Conservation (phyloP, 768 basidiomycete species). For the Favolaschia claudopus region DNA sequence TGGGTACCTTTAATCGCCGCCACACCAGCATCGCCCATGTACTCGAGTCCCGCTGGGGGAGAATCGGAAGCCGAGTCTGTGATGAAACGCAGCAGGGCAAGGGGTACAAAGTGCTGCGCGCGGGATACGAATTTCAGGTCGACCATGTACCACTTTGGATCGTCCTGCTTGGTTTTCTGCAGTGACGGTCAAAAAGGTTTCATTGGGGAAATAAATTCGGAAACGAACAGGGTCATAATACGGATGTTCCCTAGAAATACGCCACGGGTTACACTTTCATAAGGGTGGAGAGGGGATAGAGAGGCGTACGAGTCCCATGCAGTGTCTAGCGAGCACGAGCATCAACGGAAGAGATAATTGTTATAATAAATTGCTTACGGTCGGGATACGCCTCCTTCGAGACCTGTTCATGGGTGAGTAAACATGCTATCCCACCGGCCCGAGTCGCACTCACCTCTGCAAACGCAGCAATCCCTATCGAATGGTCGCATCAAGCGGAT, state of each 20-base stretch:
- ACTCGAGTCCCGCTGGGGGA: slow-evolving; percentile 64
- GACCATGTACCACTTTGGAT: slow-evolving; percentile 95
- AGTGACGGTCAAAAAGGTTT: background rate
- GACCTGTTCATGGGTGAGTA: slow-evolving; percentile 53
- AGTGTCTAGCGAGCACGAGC: slow-evolving; percentile 71
- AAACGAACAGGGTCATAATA: slow-evolving; percentile 75
- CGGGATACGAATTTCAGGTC: slow-evolving; percentile 74
- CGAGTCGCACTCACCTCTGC: slow-evolving; percentile 63
- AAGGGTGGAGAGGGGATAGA: slow-evolving; percentile 1
- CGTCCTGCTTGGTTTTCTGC: slow-evolving; percentile 80
- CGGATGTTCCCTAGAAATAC: slow-evolving; percentile 64
- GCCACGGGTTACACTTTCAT: slow-evolving; percentile 11
- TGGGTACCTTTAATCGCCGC: slow-evolving; percentile 68
- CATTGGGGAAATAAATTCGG: background rate
- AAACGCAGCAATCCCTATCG: slow-evolving; percentile 79
- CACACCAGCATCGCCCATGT: slow-evolving; percentile 69
- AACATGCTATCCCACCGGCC: background rate
- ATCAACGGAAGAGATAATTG: too few species aligned
- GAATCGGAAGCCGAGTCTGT: slow-evolving; percentile 46
- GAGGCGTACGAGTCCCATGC: slow-evolving; percentile 84
- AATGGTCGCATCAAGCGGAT: slow-evolving; percentile 10
- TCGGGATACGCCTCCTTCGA: slow-evolving; percentile 90
- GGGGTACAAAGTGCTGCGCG: slow-evolving; percentile 76
- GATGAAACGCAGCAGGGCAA: slow-evolving; percentile 75
- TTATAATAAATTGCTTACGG: slow-evolving; percentile 62